Evolutionary conservation across 352 stramenopile species (phyloP), one percentile per base, ranked within the genome.

Genomic region (Blastocystis sp.): DNA sequence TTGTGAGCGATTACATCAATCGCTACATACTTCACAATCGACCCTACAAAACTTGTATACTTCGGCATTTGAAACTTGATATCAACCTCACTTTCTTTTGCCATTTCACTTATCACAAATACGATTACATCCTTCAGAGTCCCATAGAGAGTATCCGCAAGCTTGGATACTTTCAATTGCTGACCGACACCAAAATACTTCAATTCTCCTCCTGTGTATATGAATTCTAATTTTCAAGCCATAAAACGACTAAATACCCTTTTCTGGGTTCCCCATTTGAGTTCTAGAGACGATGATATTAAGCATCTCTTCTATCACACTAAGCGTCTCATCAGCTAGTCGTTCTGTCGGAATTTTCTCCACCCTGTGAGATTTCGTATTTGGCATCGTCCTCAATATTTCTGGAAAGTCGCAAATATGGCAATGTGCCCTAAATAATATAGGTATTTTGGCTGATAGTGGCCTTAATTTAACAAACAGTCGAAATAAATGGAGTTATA

Each of bases 61-160:
- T 80, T 80, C 3, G 70, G 70, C 26, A 80, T 63, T 34, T 66
- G 50, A 63, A 80, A 80, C 45, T 80, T 80, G 43, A 63, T 59
- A 62, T 80, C 70, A 23, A 23, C n/a, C 8, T 26, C 15, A 56
- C 70, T 80, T 6, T 63, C 70, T 64, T 62, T 62, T n/a, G 70
- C 70, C 70, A 80, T 80, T 39, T 80, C 70, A 20, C 37, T 47
- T 20, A 80, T 80, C 26, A 80, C 70, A 64, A 80, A 80, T 41
- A 80, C 70, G 26, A 80, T n/a, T n/a, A 80, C 70, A 56, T 80
- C 70, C n/a, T 80, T 80, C 55, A 80, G 41, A 15, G 70, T 80
- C 0, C 23, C 37, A 29, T 80, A 80, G 15, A 80, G 70, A 3
- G 70, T 80, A 56, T 80, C 70, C 23, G 70, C 70, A 26, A 80